Evolutionary conservation across 2,329 filamentous ascomycete genomes (phyloP).

Genomic region (Epichloe typhina): DNA sequence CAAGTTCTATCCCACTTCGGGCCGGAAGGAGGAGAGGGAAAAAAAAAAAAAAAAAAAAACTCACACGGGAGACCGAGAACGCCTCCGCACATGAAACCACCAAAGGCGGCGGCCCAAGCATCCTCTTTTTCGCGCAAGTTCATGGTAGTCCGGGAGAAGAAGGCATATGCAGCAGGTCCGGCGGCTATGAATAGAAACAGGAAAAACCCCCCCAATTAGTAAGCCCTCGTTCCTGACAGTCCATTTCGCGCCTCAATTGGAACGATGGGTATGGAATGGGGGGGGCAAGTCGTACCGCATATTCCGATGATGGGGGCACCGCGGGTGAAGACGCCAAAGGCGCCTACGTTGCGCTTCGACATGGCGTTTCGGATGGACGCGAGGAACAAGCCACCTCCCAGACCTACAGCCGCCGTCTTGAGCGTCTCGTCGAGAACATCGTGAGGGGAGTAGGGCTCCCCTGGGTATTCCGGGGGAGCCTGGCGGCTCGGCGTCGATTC

Average conservation of each 20-base stretch:
- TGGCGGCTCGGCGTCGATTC: conserved; percentile 15
- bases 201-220: not conserved
- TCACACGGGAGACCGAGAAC: conserved; percentile 61
- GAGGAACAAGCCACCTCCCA: conserved; percentile 54
- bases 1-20: not conserved
- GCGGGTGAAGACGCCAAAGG: conserved; percentile 66
- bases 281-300: conserved; percentile 16
- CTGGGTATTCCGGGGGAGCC: conserved; percentile 12
- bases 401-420: conserved; percentile 51
- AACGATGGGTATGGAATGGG: not conserved
- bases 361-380: conserved; percentile 80
- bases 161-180: conserved; percentile 59
- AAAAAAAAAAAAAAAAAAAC: conserved; percentile 16
- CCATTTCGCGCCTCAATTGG: not conserved
- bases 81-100: conserved; percentile 63
- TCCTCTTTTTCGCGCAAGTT: conserved; percentile 83
- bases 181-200: conserved; percentile 32
- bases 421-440: conserved; percentile 59
- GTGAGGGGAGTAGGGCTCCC: conserved; percentile 50
- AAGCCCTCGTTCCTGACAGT: too few relatives aligned
- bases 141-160: conserved; percentile 61
- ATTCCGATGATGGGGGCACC: conserved; percentile 59
- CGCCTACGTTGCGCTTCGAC: conserved; percentile 67
- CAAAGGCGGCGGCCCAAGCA: conserved; percentile 58
- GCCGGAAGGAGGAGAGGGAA: too few relatives aligned